These are phyloP conservation scores for Pythium utonaiense DNA, from an alignment of 352 stramenopile genomes.

Conservation along the genomic window DNA sequence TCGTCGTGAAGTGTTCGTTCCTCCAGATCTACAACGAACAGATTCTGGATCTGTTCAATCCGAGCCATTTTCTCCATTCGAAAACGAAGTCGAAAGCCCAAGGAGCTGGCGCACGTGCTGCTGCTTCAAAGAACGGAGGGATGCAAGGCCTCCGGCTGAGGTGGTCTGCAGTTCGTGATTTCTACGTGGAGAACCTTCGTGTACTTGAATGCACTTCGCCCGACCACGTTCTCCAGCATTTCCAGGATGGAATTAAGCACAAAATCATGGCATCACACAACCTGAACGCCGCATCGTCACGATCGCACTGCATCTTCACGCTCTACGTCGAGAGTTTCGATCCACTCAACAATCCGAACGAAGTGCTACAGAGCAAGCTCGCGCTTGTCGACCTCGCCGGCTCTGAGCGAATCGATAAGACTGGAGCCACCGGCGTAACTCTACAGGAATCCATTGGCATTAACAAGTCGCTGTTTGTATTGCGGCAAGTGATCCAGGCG, in stretches of 20 bases:
- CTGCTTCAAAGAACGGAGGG: neutral
- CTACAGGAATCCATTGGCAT: conserved; percentile 59
- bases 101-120: neutral
- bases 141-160: conserved; percentile 36
- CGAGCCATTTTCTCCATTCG: conserved; percentile 29
- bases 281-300: conserved; percentile 47
- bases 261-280: conserved; percentile 64
- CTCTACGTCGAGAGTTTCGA: conserved; percentile 54
- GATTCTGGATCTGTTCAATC: conserved; percentile 47
- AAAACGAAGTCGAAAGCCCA: conserved; percentile 1
- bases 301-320: conserved; percentile 56
- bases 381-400: conserved; percentile 60
- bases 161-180: conserved; percentile 45
- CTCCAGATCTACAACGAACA: conserved; percentile 51
- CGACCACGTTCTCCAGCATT: conserved; percentile 41
- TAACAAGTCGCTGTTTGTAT: conserved; percentile 62
- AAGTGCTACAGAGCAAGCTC: conserved; percentile 49
- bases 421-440: conserved; percentile 44
- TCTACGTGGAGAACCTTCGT: conserved; percentile 59
- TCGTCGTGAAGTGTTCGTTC: conserved; percentile 40
- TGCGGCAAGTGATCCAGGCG: conserved; percentile 55
- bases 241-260: conserved; percentile 53
- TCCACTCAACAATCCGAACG: conserved; percentile 24
- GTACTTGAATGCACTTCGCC: conserved; percentile 38
- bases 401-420: conserved; percentile 60